Percentiles rank a stretch among this genome's conserved stretches.
phyloP scores from a whole-genome alignment of 108 stramenopile genomes.

The Stephanodiscus triporus region DNA sequence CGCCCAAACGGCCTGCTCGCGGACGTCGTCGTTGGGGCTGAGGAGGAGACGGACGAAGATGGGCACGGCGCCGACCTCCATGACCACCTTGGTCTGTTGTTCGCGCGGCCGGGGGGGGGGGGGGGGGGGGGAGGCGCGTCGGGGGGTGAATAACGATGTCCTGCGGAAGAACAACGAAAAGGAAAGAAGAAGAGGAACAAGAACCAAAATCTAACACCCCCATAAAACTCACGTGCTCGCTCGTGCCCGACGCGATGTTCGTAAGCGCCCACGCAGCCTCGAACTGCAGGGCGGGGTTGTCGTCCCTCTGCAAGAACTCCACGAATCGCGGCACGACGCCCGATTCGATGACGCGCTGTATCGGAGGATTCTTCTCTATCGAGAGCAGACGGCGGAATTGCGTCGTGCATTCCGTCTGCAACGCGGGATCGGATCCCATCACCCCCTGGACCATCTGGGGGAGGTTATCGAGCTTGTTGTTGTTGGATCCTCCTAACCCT shows the following conservation, averaged over 20 bases:
- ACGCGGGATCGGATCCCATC: constrained; percentile 83
- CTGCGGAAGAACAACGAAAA: too few relatives aligned
- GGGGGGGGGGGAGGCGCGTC: too few relatives aligned
- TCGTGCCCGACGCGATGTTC: constrained; percentile 97
- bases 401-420: constrained; percentile 91
- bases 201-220: too few relatives aligned
- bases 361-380: constrained; percentile 98
- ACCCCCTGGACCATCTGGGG: constrained; percentile 92
- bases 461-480: constrained; percentile 79
- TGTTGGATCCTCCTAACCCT: too few relatives aligned
- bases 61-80: constrained; percentile 97
- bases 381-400: constrained; percentile 94
- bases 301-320: constrained; percentile 91
- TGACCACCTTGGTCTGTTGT: constrained; percentile 98
- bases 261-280: constrained; percentile 99
- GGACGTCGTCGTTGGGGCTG: constrained; percentile 96
- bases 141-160: too few relatives aligned
- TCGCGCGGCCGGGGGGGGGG: constrained; percentile 69
- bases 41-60: constrained; percentile 92
- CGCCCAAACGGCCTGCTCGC: constrained; percentile 99
- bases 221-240: constrained; percentile 73
- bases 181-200: too few relatives aligned
- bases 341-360: constrained; percentile 96
- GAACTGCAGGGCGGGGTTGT: constrained; percentile 96
- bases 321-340: constrained; percentile 98